Base-by-base conservation (phyloP, 2,329 filamentous ascomycete species). In the Diplodia sapinea region DNA sequence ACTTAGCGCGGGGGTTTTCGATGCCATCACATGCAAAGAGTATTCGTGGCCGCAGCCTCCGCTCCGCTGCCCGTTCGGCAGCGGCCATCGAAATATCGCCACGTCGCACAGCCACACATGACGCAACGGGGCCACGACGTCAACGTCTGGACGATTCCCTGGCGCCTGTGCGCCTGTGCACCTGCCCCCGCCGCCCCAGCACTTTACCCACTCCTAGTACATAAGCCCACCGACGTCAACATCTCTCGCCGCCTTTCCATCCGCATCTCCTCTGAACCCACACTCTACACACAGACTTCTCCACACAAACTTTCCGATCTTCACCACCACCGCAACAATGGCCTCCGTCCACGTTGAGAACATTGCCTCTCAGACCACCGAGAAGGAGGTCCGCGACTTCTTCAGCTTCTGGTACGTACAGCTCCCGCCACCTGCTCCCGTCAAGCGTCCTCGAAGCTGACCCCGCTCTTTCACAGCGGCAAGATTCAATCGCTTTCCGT, bases 321-420 rank as follows among this genome's bases (percentile, higher is more conserved):
- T 31, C 50, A n/a, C 47, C 17, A 50, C 20, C 38, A 69, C 68
- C 68, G 20, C 64, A 56, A 81, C 54, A 71, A 85, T 85, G 83
- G 86, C 82, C 74, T 94, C 91, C 62, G 92, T 97, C 71, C 84
- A 94, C 82, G 94, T 98, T 75, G 91, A 91, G 82, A 94, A 95
- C 83, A 97, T 99, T 82, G 89, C 91, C 73, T 79, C 84, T 70
- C 82, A 89, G 78, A 97, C 94, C 68, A 88, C 87, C 73, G 93
- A 99, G 81, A 90, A 94, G 82, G 93, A 98, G 82, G 89, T 99
- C 74, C 89, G 88, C 77, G 94, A 97, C 78, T 99, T 99, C 86
- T 99, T 99, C 86, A 95, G 91, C 84, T 98, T 98, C 81, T 89
- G 87, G 92, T 94, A 86, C 78, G 87, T 75, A 55, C n/a, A 36